These are phyloP conservation scores for Tripterygium wilfordii DNA, from an alignment of 177 flowering plant genomes.

Conservation along the genomic window DNA sequence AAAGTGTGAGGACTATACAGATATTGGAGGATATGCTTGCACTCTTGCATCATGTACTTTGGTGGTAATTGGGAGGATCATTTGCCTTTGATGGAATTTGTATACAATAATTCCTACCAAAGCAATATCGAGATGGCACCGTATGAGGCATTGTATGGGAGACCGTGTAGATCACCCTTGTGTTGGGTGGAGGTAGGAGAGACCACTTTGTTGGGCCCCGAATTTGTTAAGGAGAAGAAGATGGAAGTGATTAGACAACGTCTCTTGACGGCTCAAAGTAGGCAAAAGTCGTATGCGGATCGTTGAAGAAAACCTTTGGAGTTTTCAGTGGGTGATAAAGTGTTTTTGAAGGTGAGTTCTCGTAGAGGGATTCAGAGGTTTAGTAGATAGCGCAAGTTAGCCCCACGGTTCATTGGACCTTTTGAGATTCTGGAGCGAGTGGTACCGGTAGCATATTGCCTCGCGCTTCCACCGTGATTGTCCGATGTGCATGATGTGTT, in stretches of 20 bases:
- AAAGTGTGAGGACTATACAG: background rate
- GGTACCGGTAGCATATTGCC: slow-evolving; percentile 1
- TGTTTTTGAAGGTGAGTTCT: background rate
- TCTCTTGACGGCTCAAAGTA: too few relatives aligned
- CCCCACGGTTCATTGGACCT: slow-evolving; percentile 9
- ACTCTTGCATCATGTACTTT: background rate
- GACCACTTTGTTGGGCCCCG: too few relatives aligned
- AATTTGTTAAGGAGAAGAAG: too few relatives aligned
- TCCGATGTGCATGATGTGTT: too few relatives aligned
- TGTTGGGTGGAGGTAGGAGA: too few relatives aligned
- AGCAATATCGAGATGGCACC: too few relatives aligned
- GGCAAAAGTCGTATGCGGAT: too few relatives aligned
- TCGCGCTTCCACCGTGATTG: slow-evolving; percentile 2
- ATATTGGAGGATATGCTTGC: background rate
- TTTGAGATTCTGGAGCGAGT: slow-evolving; percentile 6
- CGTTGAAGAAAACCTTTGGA: too few relatives aligned
- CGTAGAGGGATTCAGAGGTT: background rate
- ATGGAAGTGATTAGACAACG: too few relatives aligned
- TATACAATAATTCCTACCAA: too few relatives aligned
- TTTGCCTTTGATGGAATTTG: background rate
- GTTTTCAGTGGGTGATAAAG: background rate
- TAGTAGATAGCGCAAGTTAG: background rate
- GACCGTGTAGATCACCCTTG: too few relatives aligned
- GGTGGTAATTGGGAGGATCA: background rate
- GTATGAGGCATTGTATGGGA: too few relatives aligned